These are phyloP conservation scores for Periconia sp. DNA, from an alignment of 2,329 filamentous ascomycete species.

Conservation along the genomic window DNA sequence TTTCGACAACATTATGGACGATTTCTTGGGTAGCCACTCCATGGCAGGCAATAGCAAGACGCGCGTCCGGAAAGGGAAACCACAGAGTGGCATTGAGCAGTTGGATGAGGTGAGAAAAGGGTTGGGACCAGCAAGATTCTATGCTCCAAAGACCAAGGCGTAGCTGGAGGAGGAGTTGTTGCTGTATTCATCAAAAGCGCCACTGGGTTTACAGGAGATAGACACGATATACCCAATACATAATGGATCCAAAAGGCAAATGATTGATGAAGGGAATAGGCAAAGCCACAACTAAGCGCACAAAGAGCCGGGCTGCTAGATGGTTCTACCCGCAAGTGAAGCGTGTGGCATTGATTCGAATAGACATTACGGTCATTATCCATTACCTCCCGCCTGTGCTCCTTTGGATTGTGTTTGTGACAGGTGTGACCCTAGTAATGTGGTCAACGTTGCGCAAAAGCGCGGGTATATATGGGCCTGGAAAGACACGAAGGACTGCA, in stretches of 20 bases:
- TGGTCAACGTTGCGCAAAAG: background rate
- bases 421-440: background rate
- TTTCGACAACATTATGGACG: slow-evolving; percentile 89
- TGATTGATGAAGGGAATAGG: background rate
- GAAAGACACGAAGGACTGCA: too few species aligned
- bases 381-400: background rate
- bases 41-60: slow-evolving; percentile 71
- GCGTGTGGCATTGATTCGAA: background rate
- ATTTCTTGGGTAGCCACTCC: slow-evolving; percentile 78
- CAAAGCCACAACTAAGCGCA: background rate
- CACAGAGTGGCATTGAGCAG: slow-evolving; percentile 81
- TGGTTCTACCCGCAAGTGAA: background rate
- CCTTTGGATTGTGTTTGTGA: background rate
- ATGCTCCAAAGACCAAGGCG: slow-evolving; percentile 19
- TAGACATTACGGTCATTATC: background rate
- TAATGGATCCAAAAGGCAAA: background rate
- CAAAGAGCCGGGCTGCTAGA: background rate
- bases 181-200: background rate
- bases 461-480: background rate
- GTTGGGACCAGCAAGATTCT: slow-evolving; percentile 73
- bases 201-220: background rate
- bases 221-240: slow-evolving; percentile 8
- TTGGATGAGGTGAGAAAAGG: slow-evolving; percentile 84
- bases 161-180: slow-evolving; percentile 3
- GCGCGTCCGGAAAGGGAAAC: slow-evolving; percentile 75